Base-by-base conservation (phyloP, 129 eudicot species). In the Flaveria robusta region DNA sequence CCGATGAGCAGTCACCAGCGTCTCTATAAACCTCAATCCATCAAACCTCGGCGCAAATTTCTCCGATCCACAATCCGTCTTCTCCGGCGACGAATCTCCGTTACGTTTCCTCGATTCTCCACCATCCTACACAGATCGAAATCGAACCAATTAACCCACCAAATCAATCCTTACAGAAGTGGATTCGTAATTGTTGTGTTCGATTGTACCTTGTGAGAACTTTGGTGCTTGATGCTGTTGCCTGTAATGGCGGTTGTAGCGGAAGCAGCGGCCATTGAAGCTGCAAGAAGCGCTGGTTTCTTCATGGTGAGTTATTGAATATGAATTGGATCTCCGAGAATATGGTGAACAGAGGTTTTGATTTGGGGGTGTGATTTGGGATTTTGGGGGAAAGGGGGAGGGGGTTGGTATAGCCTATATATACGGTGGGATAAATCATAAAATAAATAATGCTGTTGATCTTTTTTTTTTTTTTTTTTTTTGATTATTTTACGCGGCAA, bases 21-120 rank as follows among this genome's bases (percentile, higher is more conserved):
- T 92, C 74, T 92, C 98, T 5, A 92, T 89, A 41, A 92, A 92
- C 82, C 98, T 86, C 87, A 92, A 89, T 68, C 98, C 98, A 76
- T 92, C 98, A 68, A 92, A 89, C 74, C 90, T 86, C 26, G 98
- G 98, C 46, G 90, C 91, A 68, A 89, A 92, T 71, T 89, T 86
- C 4, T 89, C 93, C 63, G 92, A 83, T 37, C 85, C 81, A 51
- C 86, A 81, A 15, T 73, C 49, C 67, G 46, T 71, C 23, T 80
- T 76, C 52, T 68, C 71, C 54, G 77, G 46, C 66, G 83, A 66
- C 2, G 77, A 64, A 47, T 82, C 75, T 9, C 49, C 84, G 13
- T 43, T 67, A 12, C 47, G 73, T 60, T 76, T 83, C 73, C 65
- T 66, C 26, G 84, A 66, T 34, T 8, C 68, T 73, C 59, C 81